These are phyloP conservation scores for Mortierella hygrophila DNA, from an alignment of 192 early-diverging fungal genomes.

Conservation along the genomic window DNA sequence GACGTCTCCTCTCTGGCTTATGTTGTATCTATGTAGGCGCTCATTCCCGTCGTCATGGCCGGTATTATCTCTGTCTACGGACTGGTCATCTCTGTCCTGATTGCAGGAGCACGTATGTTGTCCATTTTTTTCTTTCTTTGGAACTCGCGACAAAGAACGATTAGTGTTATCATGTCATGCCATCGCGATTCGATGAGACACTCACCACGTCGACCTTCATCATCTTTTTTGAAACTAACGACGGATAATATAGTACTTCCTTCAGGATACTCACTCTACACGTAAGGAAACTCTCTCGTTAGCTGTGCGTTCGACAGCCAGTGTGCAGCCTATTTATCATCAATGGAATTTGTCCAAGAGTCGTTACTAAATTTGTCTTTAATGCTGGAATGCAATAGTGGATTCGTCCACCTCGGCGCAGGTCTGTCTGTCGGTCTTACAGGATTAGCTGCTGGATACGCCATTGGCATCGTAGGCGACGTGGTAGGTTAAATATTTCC, in stretches of 20 bases:
- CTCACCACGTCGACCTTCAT: neutral
- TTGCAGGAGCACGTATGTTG: slow-evolving; percentile 81
- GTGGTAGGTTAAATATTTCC: slow-evolving; percentile 63
- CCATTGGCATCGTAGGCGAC: slow-evolving; percentile 98
- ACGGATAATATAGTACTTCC: slow-evolving; percentile 9
- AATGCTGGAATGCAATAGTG: slow-evolving; percentile 65
- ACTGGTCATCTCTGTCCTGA: slow-evolving; percentile 94
- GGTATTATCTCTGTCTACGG: slow-evolving; percentile 99
- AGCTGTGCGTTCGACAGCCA: neutral
- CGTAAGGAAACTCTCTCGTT: slow-evolving; percentile 38
- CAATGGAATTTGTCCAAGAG: slow-evolving; percentile 18
- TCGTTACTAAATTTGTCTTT: slow-evolving; percentile 29
- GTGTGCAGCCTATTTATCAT: neutral
- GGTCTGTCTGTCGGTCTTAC: slow-evolving; percentile 93
- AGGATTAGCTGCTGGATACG: slow-evolving; percentile 95
- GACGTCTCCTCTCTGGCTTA: neutral
- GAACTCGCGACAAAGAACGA: too few species aligned
- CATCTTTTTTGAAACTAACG: neutral
- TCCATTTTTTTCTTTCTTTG: slow-evolving; percentile 15
- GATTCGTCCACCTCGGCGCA: slow-evolving; percentile 93
- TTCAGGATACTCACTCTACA: slow-evolving; percentile 55
- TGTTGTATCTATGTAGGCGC: slow-evolving; percentile 52
- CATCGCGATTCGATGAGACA: neutral
- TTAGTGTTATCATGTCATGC: neutral
- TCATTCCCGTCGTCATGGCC: slow-evolving; percentile 99